Conservation (phyloP, 345 rosid species). For the Aquilaria malaccensis region DNA sequence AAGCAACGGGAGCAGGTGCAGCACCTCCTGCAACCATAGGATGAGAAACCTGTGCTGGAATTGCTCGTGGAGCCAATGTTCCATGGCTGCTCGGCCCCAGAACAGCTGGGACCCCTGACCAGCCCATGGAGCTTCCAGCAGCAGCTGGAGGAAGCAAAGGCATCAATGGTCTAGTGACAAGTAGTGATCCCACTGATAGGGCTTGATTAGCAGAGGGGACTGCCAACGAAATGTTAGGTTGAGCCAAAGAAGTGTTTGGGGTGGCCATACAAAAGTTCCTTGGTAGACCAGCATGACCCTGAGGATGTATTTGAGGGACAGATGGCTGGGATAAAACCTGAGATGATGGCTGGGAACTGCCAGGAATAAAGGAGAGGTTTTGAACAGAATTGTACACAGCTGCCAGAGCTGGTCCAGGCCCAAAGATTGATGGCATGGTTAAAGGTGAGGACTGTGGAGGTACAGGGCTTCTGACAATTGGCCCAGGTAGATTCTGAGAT, state of each 20-base stretch:
- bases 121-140: constrained; percentile 26
- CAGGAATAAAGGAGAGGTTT: constrained; percentile 27
- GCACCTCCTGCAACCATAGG: constrained; percentile 35
- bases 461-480: constrained; percentile 25
- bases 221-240: constrained; percentile 21
- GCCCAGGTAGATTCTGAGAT: constrained; percentile 28
- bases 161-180: constrained; percentile 27
- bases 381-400: constrained; percentile 27
- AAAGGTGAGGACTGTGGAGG: constrained; percentile 26
- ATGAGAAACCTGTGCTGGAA: constrained; percentile 29
- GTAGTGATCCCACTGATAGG: constrained; percentile 26
- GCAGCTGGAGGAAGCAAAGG: constrained; percentile 31
- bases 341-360: constrained; percentile 22
- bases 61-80: constrained; percentile 29
- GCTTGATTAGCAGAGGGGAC: constrained; percentile 37
- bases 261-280: constrained; percentile 31
- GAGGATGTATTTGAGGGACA: constrained; percentile 30
- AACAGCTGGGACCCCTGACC: constrained; percentile 18
- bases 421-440: constrained; percentile 31
- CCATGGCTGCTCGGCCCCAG: constrained; percentile 28
- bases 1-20: constrained; percentile 14
- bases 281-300: constrained; percentile 24
- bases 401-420: constrained; percentile 32
- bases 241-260: constrained; percentile 34
- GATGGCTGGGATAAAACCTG: constrained; percentile 27